phyloP scores from a whole-genome alignment of 495 filamentous ascomycete species.

The Xylaria curta region DNA sequence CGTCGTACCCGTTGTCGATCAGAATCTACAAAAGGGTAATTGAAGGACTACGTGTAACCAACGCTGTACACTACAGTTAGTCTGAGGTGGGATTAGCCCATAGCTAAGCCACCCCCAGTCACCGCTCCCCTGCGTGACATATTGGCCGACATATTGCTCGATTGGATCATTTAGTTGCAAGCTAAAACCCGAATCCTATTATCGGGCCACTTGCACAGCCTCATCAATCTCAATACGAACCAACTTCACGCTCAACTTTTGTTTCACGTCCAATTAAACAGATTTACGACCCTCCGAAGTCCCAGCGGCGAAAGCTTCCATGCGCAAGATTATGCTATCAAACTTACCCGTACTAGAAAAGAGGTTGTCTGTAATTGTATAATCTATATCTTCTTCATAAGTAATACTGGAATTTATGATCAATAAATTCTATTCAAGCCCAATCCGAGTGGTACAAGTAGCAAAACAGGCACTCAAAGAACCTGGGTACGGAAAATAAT shows the following conservation, averaged over 20 bases:
- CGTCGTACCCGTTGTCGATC: conserved; percentile 1
- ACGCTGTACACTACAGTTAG: not conserved
- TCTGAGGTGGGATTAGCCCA: conserved; percentile 13
- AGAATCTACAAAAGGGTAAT: not conserved
- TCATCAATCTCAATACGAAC: conserved; percentile 22
- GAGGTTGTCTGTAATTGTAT: not conserved
- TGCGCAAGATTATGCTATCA: not conserved
- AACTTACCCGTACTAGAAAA: not conserved
- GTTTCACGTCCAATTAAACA: conserved; percentile 10
- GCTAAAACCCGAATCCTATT: not conserved
- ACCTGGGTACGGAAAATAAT: not conserved
- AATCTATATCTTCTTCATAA: not conserved
- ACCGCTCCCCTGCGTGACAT: conserved; percentile 9
- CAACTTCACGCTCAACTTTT: not conserved
- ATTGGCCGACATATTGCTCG: not conserved
- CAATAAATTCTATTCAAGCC: not conserved
- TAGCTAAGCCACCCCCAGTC: conserved; percentile 18
- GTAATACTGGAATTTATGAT: not conserved
- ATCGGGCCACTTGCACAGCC: conserved; percentile 14
- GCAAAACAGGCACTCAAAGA: not conserved
- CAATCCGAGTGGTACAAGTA: not conserved
- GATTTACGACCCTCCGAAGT: not conserved
- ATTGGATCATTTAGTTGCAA: not conserved
- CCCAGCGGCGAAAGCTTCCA: not conserved
- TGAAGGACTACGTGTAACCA: not conserved